phyloP scores from a whole-genome alignment of 73 alveolate genomes.

The Stentor roeselii region DNA sequence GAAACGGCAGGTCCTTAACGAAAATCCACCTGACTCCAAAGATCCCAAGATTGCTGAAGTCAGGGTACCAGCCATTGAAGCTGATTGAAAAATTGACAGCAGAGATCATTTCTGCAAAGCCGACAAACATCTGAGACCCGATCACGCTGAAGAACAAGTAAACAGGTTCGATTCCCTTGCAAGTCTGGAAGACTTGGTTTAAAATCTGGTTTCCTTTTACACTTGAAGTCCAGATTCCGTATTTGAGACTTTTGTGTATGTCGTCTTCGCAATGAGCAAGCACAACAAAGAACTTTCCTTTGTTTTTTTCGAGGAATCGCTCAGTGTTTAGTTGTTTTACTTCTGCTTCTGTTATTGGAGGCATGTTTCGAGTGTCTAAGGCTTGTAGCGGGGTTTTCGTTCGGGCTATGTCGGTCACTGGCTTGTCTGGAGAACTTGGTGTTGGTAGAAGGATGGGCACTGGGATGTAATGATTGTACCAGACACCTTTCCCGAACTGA shows the following conservation, averaged over 20 bases:
- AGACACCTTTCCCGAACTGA: slow-evolving; percentile 1
- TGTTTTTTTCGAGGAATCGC: not conserved
- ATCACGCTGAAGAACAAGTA: slow-evolving; percentile 57
- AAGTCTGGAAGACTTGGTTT: slow-evolving; percentile 45
- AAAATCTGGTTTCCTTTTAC: slow-evolving; percentile 54
- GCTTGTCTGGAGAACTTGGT: not conserved
- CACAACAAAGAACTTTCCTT: slow-evolving; percentile 56
- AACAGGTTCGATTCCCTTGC: slow-evolving; percentile 39
- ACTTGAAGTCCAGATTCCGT: slow-evolving; percentile 63
- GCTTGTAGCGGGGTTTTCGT: slow-evolving; percentile 28
- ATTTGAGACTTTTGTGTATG: slow-evolving; percentile 62
- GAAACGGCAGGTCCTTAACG: slow-evolving; percentile 60
- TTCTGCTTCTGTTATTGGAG: slow-evolving; percentile 10
- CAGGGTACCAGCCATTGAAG: slow-evolving; percentile 61
- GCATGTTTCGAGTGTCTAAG: not conserved
- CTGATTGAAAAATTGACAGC: slow-evolving; percentile 43
- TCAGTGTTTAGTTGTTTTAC: slow-evolving; percentile 11
- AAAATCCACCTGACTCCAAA: slow-evolving; percentile 63
- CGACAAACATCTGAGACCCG: slow-evolving; percentile 51
- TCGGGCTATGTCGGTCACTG: not conserved
- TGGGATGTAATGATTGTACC: not conserved
- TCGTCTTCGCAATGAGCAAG: slow-evolving; percentile 66
- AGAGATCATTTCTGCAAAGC: slow-evolving; percentile 61
- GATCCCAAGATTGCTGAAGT: slow-evolving; percentile 65
- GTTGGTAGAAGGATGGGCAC: not conserved